phyloP scores from a whole-genome alignment of 2,329 filamentous ascomycete species.

The Talaromyces sp. region DNA sequence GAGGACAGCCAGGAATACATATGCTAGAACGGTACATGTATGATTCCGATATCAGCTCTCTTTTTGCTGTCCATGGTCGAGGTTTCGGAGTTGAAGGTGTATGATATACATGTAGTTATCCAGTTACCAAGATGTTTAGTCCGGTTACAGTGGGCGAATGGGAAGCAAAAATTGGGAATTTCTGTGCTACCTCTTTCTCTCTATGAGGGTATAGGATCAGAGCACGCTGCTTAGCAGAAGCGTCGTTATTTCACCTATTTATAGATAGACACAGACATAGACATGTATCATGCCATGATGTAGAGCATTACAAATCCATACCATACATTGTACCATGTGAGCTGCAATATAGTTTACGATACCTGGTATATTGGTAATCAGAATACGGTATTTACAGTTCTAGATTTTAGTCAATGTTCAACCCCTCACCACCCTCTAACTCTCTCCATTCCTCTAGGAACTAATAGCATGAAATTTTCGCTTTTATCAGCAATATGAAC shows the following conservation, averaged over 20 bases:
- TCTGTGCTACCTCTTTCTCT: neutral
- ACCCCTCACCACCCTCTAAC: neutral
- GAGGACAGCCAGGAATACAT: neutral
- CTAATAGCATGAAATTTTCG: neutral
- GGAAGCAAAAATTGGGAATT: conserved; percentile 2
- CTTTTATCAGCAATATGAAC: neutral
- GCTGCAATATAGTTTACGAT: neutral
- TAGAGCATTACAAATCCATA: conserved; percentile 1
- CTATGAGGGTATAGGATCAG: neutral
- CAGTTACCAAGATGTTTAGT: conserved; percentile 2
- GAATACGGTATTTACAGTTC: conserved; percentile 8
- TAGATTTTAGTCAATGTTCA: neutral
- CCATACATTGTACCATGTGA: conserved; percentile 2
- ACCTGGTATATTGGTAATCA: neutral
- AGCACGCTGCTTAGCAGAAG: neutral
- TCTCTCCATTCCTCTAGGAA: neutral
- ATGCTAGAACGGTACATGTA: neutral
- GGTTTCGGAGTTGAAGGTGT: conserved; percentile 36
- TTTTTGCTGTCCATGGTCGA: conserved; percentile 23
- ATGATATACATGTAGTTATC: conserved; percentile 33
- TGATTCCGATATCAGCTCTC: neutral
- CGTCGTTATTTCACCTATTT: neutral
- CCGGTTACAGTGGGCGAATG: conserved; percentile 11
- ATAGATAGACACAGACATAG: neutral
- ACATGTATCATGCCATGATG: neutral